Conservation (phyloP, 768 basidiomycete genomes). For the Hortiboletus campestris region DNA sequence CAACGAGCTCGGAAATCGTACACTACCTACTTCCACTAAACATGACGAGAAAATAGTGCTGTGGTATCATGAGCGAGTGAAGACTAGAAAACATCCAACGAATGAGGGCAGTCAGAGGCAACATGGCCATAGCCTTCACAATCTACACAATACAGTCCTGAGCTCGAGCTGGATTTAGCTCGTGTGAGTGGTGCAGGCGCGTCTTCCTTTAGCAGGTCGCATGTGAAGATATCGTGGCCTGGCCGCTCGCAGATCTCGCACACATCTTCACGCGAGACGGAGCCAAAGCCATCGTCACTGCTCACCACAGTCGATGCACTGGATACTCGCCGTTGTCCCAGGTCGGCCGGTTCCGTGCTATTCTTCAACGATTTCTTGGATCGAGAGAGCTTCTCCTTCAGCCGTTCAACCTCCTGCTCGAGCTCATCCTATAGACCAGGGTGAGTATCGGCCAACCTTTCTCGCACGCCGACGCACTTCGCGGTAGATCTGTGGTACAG, state of each 20-base stretch:
- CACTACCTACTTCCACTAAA: conserved; percentile 19
- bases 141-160: conserved; percentile 70
- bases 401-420: conserved; percentile 76
- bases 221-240: conserved; percentile 85
- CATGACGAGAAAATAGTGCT: conserved; percentile 3
- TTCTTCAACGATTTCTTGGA: conserved; percentile 56
- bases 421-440: conserved; percentile 65
- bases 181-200: conserved; percentile 27
- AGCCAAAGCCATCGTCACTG: conserved; percentile 22
- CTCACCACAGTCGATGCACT: conserved; percentile 25
- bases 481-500: conserved; percentile 65
- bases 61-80: conserved; percentile 4
- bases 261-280: conserved; percentile 39
- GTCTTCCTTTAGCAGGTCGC: conserved; percentile 69
- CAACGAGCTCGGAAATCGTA: conserved; percentile 16
- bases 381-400: conserved; percentile 68
- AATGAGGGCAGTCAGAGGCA: conserved; percentile 79
- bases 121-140: conserved; percentile 80
- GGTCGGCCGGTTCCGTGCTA: conserved; percentile 37
- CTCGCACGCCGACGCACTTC: conserved; percentile 46
- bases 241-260: conserved; percentile 88
- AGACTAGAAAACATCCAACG: conserved; percentile 79
- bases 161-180: conserved; percentile 15
- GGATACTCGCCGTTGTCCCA: conserved; percentile 22
- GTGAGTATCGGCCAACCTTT: conserved; percentile 10